Evolutionary conservation across 1,139 yeast genomes (phyloP), one percentile per base, ranked within the genome.

Genomic region (Blastobotrys apis): DNA sequence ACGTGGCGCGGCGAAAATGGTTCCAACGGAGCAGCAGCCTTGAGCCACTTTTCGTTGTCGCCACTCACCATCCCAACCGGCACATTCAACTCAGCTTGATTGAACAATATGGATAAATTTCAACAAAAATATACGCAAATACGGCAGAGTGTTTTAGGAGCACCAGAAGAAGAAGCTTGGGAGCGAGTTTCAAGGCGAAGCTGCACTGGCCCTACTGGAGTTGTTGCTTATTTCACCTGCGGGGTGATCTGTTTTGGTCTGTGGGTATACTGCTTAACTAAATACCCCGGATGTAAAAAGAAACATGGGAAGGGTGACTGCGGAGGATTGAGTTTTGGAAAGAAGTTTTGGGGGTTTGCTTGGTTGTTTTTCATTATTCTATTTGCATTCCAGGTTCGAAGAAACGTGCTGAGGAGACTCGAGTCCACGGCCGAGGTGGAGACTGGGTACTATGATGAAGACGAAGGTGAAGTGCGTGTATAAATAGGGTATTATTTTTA

Each of bases 371-470:
- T 36, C 12, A 25, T 32, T 2, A 3, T 32, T 26, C 21, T 30
- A 19, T 40, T 39, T 26, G 29, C 33, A 5, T 27, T 23, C 19
- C 41, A 44, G 21, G 41, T 33, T 16, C 27, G 36, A n/a, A 31
- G 19, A 6, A 44, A 44, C 15, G 9, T 41, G 15, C 31, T 21
- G 15, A 34, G 43, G 16, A 32, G 40, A 12, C 22, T 21, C 8
- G 34, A 15, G 16, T 35, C 41, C 13, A 17, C 33, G 10, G 41
- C 39, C 6, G 19, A 33, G n/a, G 10, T 44, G 31, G 38, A 39
- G 21, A 22, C 40, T 16, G 47, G 47, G 4, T 44, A 16, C 20
- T 44, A 44, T 35, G 47, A 44, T 23, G 47, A 44, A n/a, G 47
- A 44, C 15, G 43, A 39, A 3, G 47, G 43, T 5, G 35, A 33